phyloP scores from a whole-genome alignment of 352 stramenopile genomes.

The Pythium scleroteichum region DNA sequence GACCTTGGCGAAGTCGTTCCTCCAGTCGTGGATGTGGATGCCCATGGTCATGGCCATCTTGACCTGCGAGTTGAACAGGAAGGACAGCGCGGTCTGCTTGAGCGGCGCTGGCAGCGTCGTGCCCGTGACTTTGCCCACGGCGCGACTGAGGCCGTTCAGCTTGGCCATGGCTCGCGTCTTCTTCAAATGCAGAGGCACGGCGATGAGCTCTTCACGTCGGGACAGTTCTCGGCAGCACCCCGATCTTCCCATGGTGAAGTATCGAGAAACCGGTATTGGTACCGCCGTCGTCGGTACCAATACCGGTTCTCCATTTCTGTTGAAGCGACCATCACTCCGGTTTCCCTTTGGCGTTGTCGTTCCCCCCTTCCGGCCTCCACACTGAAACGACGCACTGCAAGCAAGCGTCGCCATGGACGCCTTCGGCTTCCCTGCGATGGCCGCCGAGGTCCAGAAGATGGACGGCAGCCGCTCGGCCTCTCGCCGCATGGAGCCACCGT shows the following conservation, averaged over 20 bases:
- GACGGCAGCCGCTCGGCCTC: constrained; percentile 1
- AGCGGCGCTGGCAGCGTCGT: constrained; percentile 36
- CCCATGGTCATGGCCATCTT: constrained; percentile 82
- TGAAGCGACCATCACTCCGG: constrained; percentile 31
- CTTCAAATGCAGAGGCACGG: background rate
- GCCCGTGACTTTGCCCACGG: constrained; percentile 57
- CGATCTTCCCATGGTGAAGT: too few relatives aligned
- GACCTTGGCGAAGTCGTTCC: constrained; percentile 41
- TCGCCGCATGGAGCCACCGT: background rate
- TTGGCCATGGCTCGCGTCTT: constrained; percentile 23
- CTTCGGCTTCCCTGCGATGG: constrained; percentile 24
- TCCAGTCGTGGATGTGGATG: constrained; percentile 73
- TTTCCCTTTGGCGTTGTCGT: constrained; percentile 1
- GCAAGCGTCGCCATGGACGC: constrained; percentile 27
- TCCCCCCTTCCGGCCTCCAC: background rate
- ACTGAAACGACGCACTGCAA: constrained; percentile 30
- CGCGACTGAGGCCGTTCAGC: constrained; percentile 58
- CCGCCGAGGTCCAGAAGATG: constrained; percentile 28
- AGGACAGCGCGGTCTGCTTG: constrained; percentile 55
- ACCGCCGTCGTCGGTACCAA: too few relatives aligned
- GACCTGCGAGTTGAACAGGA: constrained; percentile 83
- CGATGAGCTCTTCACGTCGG: constrained; percentile 13
- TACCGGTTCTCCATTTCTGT: constrained; percentile 17
- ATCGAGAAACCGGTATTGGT: too few relatives aligned
- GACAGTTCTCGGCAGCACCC: too few relatives aligned